Evolutionary conservation across 2,329 filamentous ascomycete species (phyloP), one percentile per base, ranked within the genome.

Genomic region (Penicillium psychrosexuale): DNA sequence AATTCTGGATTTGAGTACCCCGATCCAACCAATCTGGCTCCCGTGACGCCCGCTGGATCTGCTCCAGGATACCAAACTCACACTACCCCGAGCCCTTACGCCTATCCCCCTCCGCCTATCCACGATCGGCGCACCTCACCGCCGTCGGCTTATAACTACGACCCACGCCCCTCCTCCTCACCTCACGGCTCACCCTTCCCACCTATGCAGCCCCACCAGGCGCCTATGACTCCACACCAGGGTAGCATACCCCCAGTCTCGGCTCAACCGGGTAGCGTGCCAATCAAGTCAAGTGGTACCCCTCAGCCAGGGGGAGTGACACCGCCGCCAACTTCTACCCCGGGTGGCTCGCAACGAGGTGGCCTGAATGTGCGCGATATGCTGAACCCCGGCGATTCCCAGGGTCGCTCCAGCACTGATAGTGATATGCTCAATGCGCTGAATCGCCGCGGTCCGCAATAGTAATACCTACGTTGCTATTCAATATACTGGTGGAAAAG

Each of bases 401-500:
- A 68, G 22, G 69, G 72, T 27, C 74, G 78, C 30, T 75, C 73
- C 38, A 77, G 72, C 55, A 76, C 74, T 28, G 78, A 80, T 63
- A 80, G 75, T 57, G 75, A 78, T 53, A 80, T 80, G 78, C 71
- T 80, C 37, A 79, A 77, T 61, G 74, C 74, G 31, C 62, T 78
- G 47, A 75, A 77, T 55, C 73, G 75, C 47, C 70, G 72, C 45
- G 75, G 73, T 6, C 62, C 72, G 42, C 64, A 66, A 42, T 63
- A 71, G 61, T 68, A 69, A 58, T n/a, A 28, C n/a, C 17, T 17
- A 15, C 13, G 43, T 19, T 38, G 13, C 34, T 15, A 40, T 44
- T 22, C 19, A 33, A 34, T 28, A 31, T 33, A n/a, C 38, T 43
- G 24, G 31, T 27, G 13, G n/a, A 39, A 33, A 38, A 46, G n/a